Conservation (phyloP, 768 basidiomycete species). For the Pleurotus salmoneostramineus region DNA sequence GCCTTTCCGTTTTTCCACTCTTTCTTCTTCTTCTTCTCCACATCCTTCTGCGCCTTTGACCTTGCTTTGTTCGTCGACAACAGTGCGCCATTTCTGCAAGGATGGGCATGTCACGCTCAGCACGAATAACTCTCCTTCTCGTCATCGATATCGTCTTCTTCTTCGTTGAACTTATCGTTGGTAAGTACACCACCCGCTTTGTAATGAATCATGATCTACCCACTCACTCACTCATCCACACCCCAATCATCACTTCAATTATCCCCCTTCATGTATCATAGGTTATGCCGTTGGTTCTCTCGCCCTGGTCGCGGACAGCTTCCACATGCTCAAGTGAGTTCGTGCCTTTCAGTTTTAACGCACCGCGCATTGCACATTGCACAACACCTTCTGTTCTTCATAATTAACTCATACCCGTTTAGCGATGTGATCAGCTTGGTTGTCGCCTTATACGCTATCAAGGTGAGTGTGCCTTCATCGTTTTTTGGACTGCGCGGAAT, state of each 20-base stretch:
- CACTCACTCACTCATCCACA: no score
- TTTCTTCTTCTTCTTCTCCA: not conserved
- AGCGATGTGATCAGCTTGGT: slow-evolving; percentile 96
- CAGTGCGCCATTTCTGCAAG: not conserved
- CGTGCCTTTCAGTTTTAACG: not conserved
- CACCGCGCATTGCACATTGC: no score
- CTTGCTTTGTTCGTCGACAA: not conserved
- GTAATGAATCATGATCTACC: not conserved
- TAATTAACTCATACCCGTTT: slow-evolving; percentile 14
- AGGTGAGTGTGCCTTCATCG: slow-evolving; percentile 32
- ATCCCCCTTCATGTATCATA: no score
- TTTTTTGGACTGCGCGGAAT: not conserved
- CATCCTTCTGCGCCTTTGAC: slow-evolving; percentile 1
- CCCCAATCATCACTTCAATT: no score
- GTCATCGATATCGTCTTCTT: slow-evolving; percentile 87
- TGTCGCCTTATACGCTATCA: slow-evolving; percentile 95
- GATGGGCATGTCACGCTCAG: slow-evolving; percentile 59
- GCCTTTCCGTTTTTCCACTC: no score
- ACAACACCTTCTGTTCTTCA: slow-evolving; percentile 7
- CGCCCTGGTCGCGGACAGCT: slow-evolving; percentile 93
- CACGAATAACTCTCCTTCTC: slow-evolving; percentile 72
- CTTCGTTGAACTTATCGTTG: slow-evolving; percentile 78
- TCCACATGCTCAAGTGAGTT: slow-evolving; percentile 97
- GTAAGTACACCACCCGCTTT: slow-evolving; percentile 31
- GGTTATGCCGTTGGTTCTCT: slow-evolving; percentile 96